Conservation (phyloP, 129 eudicot species). For the Logfia minima region DNA sequence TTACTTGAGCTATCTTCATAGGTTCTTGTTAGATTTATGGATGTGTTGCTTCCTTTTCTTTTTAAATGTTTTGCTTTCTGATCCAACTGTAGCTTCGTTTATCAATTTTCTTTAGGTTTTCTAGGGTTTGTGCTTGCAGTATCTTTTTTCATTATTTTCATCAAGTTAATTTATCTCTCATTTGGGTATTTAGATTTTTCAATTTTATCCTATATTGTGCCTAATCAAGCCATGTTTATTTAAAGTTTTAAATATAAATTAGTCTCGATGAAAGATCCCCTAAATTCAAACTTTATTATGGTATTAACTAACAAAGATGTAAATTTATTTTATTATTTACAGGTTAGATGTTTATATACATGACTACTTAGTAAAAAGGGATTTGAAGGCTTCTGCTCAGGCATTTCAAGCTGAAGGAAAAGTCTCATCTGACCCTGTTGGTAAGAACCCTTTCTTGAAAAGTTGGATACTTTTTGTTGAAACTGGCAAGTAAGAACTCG, state of each 20-base stretch:
- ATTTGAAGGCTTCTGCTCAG: conserved; percentile 90
- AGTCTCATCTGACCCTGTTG: conserved; percentile 99
- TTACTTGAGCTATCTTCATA: conserved; percentile 4
- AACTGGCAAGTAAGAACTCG: not conserved
- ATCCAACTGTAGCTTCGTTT: conserved; percentile 16
- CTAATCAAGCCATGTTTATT: not conserved
- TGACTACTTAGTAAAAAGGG: conserved; percentile 92
- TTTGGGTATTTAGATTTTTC: conserved; percentile 5
- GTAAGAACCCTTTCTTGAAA: conserved; percentile 40
- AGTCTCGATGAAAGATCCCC: not conserved
- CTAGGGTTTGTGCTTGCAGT: conserved; percentile 41
- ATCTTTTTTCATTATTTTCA: not conserved
- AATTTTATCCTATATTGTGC: not conserved
- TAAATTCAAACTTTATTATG: conserved; percentile 5
- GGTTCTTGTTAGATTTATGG: conserved; percentile 35
- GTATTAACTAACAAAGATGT: conserved; percentile 2
- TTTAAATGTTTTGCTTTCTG: not conserved
- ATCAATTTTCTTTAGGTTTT: conserved; percentile 5
- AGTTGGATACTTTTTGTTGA: not conserved
- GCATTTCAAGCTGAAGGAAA: conserved; percentile 98
- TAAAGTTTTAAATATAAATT: not conserved
- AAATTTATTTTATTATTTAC: conserved; percentile 18
- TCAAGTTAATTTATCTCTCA: conserved; percentile 7
- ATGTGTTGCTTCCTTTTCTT: conserved; percentile 6
- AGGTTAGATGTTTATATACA: conserved; percentile 98